A percentile compares a stretch with the other conserved stretches of the same genome.
Conservation (phyloP, 2,329 filamentous ascomycete species). For the Colletotrichum eremochloae region DNA sequence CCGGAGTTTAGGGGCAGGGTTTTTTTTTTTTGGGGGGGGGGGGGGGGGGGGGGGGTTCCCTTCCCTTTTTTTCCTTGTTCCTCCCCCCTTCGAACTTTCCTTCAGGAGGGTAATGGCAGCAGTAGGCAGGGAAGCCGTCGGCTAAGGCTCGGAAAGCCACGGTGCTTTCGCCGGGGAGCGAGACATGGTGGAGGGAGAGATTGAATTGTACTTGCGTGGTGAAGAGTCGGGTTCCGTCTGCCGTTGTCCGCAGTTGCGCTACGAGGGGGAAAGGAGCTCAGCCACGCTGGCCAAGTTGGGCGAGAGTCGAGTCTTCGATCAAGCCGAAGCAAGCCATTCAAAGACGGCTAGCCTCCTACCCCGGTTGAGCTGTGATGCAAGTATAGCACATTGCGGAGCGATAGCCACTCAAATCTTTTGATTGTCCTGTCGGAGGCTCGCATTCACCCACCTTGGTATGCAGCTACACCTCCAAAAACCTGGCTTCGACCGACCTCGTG, state of each 20-base stretch:
- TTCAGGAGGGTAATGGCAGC: neutral
- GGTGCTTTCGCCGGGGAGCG: neutral
- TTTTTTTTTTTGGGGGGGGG: neutral
- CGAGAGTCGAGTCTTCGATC: constrained; percentile 15
- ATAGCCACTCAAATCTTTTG: neutral
- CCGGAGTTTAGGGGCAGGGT: neutral
- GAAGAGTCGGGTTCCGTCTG: neutral
- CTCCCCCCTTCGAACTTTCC: neutral
- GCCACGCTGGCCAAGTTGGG: constrained; percentile 12
- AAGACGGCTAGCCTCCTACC: neutral
- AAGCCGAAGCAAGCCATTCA: constrained; percentile 32
- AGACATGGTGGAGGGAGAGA: neutral
- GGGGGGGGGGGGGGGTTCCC: neutral
- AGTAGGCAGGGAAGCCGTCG: neutral
- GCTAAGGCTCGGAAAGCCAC: neutral
- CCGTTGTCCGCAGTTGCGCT: neutral
- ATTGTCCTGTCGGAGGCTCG: neutral
- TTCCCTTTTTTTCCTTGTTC: neutral
- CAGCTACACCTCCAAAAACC: constrained; percentile 17
- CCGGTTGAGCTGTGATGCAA: neutral
- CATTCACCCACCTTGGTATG: constrained; percentile 4
- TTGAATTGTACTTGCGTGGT: neutral
- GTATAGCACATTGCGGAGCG: neutral
- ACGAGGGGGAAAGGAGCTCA: neutral
- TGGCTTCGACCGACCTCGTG: constrained; percentile 16